phyloP scores from a whole-genome alignment of 2,329 filamentous ascomycete genomes.

The Amphichorda felina region DNA sequence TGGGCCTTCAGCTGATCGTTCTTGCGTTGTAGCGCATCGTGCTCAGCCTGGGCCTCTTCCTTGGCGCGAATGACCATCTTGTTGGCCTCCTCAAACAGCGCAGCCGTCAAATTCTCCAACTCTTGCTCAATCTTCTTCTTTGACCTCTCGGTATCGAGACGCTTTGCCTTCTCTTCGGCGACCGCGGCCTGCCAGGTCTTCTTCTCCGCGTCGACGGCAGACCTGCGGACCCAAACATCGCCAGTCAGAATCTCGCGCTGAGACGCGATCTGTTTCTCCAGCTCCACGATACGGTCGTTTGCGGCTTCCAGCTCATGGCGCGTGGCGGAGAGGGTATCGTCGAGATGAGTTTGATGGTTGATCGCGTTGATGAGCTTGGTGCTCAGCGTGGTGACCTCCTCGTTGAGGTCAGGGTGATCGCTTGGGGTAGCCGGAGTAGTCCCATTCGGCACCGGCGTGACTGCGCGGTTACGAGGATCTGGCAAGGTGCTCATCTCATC shows the following conservation, averaged over 20 bases:
- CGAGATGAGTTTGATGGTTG: slow-evolving; percentile 86
- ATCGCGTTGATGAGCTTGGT: slow-evolving; percentile 96
- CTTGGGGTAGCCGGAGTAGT: slow-evolving; percentile 3
- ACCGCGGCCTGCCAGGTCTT: slow-evolving; percentile 43
- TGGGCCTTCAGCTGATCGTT: slow-evolving; percentile 82
- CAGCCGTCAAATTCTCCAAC: slow-evolving; percentile 78
- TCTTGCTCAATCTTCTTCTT: slow-evolving; percentile 89
- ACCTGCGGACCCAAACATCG: slow-evolving; percentile 65
- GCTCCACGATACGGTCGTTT: slow-evolving; percentile 49
- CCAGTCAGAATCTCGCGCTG: slow-evolving; percentile 62
- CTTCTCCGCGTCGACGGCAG: slow-evolving; percentile 64
- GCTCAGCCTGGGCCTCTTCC: slow-evolving; percentile 76
- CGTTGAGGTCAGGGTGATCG: slow-evolving; percentile 37
- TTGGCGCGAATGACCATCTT: slow-evolving; percentile 89
- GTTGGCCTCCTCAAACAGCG: slow-evolving; percentile 96
- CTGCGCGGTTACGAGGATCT: slow-evolving; percentile 44
- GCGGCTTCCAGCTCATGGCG: slow-evolving; percentile 73
- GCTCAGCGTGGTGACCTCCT: slow-evolving; percentile 80
- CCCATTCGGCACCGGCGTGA: slow-evolving; percentile 25
- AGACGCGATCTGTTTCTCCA: slow-evolving; percentile 55
- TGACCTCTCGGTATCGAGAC: slow-evolving; percentile 58
- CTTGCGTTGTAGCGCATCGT: slow-evolving; percentile 68
- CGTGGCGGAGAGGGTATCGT: slow-evolving; percentile 75
- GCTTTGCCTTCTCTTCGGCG: slow-evolving; percentile 52
- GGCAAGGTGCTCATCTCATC: slow-evolving; percentile 59